Evolutionary conservation across 352 stramenopile species (phyloP).

Genomic region (Globisporangium paddicum): DNA sequence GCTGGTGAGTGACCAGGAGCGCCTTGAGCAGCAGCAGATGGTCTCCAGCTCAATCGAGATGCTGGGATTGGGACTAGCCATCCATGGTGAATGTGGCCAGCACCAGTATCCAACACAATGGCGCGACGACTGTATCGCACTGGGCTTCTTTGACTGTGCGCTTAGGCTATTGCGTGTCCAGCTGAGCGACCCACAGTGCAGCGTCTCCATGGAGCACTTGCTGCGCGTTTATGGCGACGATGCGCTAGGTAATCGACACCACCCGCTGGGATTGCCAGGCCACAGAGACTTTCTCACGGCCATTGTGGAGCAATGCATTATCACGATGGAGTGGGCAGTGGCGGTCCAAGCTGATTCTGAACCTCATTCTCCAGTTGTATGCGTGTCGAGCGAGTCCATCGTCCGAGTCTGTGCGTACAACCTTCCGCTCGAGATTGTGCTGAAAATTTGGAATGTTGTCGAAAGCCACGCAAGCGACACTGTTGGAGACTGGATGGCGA

Average conservation of each 20-base stretch:
- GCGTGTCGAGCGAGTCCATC: constrained; percentile 13
- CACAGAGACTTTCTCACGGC: constrained; percentile 1
- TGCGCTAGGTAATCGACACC: constrained; percentile 2
- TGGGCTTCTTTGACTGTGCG: constrained; percentile 22
- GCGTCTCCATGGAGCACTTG: constrained; percentile 19
- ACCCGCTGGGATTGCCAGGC: background rate
- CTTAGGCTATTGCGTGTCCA: constrained; percentile 20
- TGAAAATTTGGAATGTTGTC: background rate
- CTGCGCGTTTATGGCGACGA: constrained; percentile 13
- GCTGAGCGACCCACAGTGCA: background rate
- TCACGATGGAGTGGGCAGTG: background rate
- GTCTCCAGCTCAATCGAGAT: background rate
- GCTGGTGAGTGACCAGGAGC: background rate
- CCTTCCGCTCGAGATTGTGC: constrained; percentile 16
- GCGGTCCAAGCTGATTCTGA: background rate
- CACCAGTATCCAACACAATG: background rate
- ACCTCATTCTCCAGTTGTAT: background rate
- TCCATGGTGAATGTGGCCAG: background rate
- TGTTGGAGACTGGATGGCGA: background rate
- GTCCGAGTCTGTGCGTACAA: constrained; percentile 26
- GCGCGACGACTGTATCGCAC: constrained; percentile 14
- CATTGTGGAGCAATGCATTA: background rate
- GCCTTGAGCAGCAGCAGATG: background rate
- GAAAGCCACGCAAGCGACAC: background rate
- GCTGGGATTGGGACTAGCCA: background rate